Percentiles rank a stretch among this genome's conserved stretches.
These are phyloP conservation scores for Keithomyces neogunnii DNA, from an alignment of 2,329 filamentous ascomycete species.

Conservation along the genomic window DNA sequence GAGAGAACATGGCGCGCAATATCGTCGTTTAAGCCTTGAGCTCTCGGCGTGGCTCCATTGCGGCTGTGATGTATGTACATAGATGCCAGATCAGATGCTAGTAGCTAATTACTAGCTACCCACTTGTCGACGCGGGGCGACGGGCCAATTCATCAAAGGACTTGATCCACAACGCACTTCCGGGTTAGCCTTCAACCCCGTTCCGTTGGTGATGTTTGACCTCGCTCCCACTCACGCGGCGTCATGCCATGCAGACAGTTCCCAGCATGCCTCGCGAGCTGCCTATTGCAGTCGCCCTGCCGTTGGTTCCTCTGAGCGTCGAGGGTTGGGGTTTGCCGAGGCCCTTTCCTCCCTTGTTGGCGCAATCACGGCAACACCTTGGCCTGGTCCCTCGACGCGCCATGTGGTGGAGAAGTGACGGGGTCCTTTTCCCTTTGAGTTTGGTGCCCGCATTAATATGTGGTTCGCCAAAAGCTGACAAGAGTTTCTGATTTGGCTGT, in stretches of 20 bases:
- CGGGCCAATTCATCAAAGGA: not conserved
- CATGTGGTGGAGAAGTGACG: too few relatives aligned
- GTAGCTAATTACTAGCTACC: not conserved
- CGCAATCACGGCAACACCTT: not conserved
- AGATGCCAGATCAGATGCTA: not conserved
- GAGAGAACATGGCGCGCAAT: slow-evolving; percentile 8
- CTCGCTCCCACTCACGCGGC: too few relatives aligned
- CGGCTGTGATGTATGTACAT: too few relatives aligned
- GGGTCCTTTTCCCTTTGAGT: not conserved
- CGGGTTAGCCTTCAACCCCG: not conserved
- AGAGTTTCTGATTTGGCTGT: too few relatives aligned
- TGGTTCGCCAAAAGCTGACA: too few relatives aligned
- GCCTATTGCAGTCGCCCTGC: too few relatives aligned
- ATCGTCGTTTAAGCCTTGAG: too few relatives aligned
- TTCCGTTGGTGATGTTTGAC: not conserved
- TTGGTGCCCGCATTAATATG: not conserved
- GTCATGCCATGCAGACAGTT: too few relatives aligned
- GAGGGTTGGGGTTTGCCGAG: slow-evolving; percentile 2
- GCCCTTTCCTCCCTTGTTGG: not conserved
- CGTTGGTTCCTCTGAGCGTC: not conserved
- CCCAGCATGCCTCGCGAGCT: too few relatives aligned
- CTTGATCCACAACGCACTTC: not conserved
- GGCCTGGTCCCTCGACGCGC: not conserved
- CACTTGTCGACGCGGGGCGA: not conserved
- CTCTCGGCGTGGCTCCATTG: too few relatives aligned